Evolutionary conservation across 2,329 filamentous ascomycete genomes (phyloP).

Genomic region (Pseudogymnoascus sp.): DNA sequence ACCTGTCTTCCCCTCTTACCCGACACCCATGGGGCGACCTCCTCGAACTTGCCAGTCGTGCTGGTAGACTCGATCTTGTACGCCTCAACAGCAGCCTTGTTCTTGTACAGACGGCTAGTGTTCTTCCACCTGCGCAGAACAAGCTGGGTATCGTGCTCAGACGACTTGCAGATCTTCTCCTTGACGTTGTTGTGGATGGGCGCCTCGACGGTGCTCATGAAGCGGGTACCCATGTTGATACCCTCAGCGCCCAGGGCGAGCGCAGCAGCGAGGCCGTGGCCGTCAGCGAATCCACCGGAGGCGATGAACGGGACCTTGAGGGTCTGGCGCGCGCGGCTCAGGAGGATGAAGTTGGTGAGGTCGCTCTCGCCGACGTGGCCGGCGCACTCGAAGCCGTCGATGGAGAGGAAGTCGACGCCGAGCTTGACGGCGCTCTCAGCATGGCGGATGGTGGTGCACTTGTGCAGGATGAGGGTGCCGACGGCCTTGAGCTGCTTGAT

Average conservation of each 20-base stretch:
- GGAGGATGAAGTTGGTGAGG: constrained; percentile 83
- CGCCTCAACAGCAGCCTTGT: constrained; percentile 77
- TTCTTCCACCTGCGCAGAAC: constrained; percentile 89
- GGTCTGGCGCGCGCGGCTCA: constrained; percentile 75
- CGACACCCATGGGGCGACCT: constrained; percentile 80
- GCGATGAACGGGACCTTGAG: constrained; percentile 89
- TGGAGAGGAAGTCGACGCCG: constrained; percentile 91
- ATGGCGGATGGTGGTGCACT: constrained; percentile 94
- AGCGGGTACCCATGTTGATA: constrained; percentile 97
- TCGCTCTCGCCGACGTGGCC: constrained; percentile 80
- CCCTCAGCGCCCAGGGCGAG: constrained; percentile 84
- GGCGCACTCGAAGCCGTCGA: constrained; percentile 96
- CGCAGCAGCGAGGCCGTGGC: constrained; percentile 84
- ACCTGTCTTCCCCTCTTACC: constrained; percentile 87
- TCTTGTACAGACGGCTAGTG: constrained; percentile 79
- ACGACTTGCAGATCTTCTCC: constrained; percentile 76
- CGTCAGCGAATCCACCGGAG: constrained; percentile 91
- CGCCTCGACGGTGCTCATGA: constrained; percentile 92
- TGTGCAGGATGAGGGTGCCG: constrained; percentile 77
- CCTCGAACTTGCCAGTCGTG: constrained; percentile 76
- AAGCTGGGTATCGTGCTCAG: constrained; percentile 86
- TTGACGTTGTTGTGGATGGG: constrained; percentile 94
- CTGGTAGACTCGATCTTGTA: constrained; percentile 78
- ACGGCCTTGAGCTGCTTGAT: constrained; percentile 81
- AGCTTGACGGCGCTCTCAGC: constrained; percentile 86